These are phyloP conservation scores for Lactarius quietus DNA, from an alignment of 768 basidiomycete species.

Conservation along the genomic window DNA sequence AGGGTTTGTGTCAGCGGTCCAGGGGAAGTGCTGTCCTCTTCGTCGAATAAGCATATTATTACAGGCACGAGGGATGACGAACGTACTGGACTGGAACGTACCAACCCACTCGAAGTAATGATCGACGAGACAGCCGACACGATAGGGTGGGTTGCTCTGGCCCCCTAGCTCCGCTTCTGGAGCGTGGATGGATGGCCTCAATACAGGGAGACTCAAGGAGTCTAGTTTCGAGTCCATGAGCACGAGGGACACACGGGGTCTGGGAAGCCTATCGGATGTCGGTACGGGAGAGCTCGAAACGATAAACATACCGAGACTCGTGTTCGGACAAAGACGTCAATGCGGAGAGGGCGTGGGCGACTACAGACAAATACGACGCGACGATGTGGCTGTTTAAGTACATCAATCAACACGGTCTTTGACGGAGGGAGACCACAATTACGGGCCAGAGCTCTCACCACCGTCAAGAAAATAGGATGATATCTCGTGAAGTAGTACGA, in stretches of 20 bases:
- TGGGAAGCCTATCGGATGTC: not conserved
- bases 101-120: slow-evolving; percentile 26
- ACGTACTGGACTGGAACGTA: slow-evolving; percentile 18
- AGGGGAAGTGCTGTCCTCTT: not conserved
- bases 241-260: slow-evolving; percentile 15
- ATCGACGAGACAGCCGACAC: slow-evolving; percentile 15
- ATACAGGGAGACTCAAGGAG: slow-evolving; percentile 13
- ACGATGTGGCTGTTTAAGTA: slow-evolving; percentile 13
- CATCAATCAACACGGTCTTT: not conserved
- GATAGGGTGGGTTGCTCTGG: slow-evolving; percentile 8
- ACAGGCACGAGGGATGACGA: not conserved
- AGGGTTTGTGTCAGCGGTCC: not conserved
- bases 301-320: slow-evolving; percentile 13
- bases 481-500: slow-evolving; percentile 24
- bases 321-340: slow-evolving; percentile 13
- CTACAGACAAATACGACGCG: slow-evolving; percentile 22
- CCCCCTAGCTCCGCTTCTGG: slow-evolving; percentile 1
- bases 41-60: slow-evolving; percentile 1
- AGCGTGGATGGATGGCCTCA: slow-evolving; percentile 1
- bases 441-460: slow-evolving; percentile 6
- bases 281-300: not conserved
- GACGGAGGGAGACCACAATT: not conserved
- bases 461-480: slow-evolving; percentile 24
- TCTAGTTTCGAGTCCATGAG: slow-evolving; percentile 26
- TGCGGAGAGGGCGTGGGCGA: slow-evolving; percentile 16